Conservation (phyloP, 2,329 filamentous ascomycete genomes). For the Claviceps digitariae region DNA sequence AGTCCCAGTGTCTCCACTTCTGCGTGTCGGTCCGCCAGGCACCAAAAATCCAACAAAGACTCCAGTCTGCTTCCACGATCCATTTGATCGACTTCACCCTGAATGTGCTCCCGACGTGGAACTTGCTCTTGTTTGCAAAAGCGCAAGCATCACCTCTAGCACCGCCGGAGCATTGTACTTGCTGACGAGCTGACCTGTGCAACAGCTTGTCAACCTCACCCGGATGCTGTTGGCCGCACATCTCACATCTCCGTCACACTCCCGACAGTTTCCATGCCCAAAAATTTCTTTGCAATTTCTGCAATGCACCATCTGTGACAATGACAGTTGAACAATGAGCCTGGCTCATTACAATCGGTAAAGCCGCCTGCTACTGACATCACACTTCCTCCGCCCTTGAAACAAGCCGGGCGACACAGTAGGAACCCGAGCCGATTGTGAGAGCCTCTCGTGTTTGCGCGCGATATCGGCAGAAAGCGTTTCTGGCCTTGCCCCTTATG, state of each 20-base stretch:
- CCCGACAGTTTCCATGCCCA: neutral
- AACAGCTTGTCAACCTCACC: neutral
- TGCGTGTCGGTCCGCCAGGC: neutral
- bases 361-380: neutral
- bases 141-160: neutral
- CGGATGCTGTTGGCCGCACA: neutral
- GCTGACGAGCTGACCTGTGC: neutral
- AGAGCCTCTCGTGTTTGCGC: slow-evolving; percentile 1
- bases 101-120: neutral
- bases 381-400: neutral
- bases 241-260: slow-evolving; percentile 1
- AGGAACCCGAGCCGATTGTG: neutral
- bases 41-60: neutral
- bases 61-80: neutral
- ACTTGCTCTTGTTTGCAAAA: neutral
- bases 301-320: neutral
- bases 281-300: too few species aligned
- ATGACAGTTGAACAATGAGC: neutral
- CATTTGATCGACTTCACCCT: neutral
- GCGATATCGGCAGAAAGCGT: neutral
- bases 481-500: neutral
- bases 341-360: neutral
- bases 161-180: neutral
- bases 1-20: neutral
- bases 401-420: slow-evolving; percentile 1